Evolutionary conservation across 805 yeast genomes (phyloP), one percentile per base, ranked within the genome.

Genomic region (Candida alai): DNA sequence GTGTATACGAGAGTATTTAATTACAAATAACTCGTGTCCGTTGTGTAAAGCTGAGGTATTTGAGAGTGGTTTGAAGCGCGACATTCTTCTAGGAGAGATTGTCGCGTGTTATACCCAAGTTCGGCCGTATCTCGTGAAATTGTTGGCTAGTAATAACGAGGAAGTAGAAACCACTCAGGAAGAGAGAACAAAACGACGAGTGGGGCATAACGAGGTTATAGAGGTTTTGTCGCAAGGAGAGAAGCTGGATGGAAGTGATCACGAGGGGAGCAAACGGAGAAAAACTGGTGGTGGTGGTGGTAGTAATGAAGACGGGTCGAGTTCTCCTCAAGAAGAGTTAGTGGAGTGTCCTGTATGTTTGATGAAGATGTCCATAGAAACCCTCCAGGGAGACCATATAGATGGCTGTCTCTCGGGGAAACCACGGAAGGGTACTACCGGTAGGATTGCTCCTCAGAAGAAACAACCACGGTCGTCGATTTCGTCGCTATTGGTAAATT

Each of bases 1-100:
- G 10, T 89, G 97, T 54, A 84, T 89, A 19, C 67, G 96, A 38
- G 74, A 82, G 41, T 76, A 81, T 42, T 58, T 89, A 24, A 62
- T 76, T n/a, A 58, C 57, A 24, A 74, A 73, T 19, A 70, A 73
- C 13, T 62, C 70, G 39, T 89, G 97, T 50, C 96, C 97, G 0
- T 58, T 84, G 32, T 89, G 97, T 54, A 70, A 80, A 16, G 67
- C 73, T 17, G 84, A 80, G 45, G 73, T 80, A 19, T 74, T 78
- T 49, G 89, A 84, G 41, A 77, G 89, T 31, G 73, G 74, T 43
- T 57, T 89, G 30, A 70, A 80, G 39, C 74, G 84, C 44, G 84
- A 81, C 28, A 69, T 76, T 24, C 58, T 80, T 5, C 56, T 87
- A n/a, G 95, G 83, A 49, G 94, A 85, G 42, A 61, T 84, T 0